These are phyloP conservation scores for Ustilago curta DNA, from an alignment of 1,284 basidiomycete species.

Conservation along the genomic window DNA sequence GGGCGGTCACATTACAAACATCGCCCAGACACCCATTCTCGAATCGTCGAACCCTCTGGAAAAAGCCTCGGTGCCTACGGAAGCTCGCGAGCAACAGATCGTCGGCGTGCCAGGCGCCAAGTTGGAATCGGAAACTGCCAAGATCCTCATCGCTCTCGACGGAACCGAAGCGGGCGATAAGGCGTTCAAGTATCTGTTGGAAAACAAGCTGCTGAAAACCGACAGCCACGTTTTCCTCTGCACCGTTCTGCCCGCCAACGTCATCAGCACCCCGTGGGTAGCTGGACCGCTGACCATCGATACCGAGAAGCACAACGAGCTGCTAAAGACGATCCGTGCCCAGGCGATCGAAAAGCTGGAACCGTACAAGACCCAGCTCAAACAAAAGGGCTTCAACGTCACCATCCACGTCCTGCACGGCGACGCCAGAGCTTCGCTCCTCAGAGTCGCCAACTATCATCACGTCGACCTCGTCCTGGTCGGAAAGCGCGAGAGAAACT, in stretches of 20 bases:
- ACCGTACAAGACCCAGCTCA: constrained; percentile 63
- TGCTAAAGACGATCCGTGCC: constrained; percentile 59
- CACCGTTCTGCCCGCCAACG: constrained; percentile 64
- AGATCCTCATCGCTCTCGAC: constrained; percentile 64
- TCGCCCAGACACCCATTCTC: constrained; percentile 65
- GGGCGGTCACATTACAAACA: constrained; percentile 40
- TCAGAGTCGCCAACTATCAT: constrained; percentile 62
- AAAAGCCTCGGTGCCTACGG: constrained; percentile 54
- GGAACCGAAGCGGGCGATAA: constrained; percentile 66
- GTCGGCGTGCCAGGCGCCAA: constrained; percentile 57
- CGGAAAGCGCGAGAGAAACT: constrained; percentile 56
- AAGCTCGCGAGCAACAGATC: constrained; percentile 66
- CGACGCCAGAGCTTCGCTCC: constrained; percentile 55
- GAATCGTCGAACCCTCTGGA: constrained; percentile 66
- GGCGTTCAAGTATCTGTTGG: constrained; percentile 61
- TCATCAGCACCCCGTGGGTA: constrained; percentile 64
- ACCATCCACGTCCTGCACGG: constrained; percentile 67
- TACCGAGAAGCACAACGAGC: constrained; percentile 63
- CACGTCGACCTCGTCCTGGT: constrained; percentile 56
- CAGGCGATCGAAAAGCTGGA: constrained; percentile 63
- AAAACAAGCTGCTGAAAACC: constrained; percentile 50
- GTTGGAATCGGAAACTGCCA: constrained; percentile 43
- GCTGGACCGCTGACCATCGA: constrained; percentile 65
- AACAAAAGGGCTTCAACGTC: constrained; percentile 56
- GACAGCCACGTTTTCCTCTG: constrained; percentile 63